These are phyloP conservation scores for Pseudogymnoascus sp. DNA, from an alignment of 2,329 filamentous ascomycete genomes.

Conservation along the genomic window DNA sequence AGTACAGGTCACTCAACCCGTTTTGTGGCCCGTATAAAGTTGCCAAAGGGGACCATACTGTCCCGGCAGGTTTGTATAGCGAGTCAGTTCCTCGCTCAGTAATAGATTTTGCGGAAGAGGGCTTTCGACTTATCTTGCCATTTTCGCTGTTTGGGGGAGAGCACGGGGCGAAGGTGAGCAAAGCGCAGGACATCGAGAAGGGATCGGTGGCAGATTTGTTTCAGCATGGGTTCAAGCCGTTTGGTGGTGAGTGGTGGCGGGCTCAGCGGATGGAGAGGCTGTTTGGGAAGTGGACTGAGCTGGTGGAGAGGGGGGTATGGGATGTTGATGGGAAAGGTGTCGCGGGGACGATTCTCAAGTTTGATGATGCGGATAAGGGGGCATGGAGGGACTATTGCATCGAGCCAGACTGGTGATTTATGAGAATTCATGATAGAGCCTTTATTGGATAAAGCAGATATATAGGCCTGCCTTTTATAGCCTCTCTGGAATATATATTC, in stretches of 20 bases:
- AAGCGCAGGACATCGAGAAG: slow-evolving; percentile 9
- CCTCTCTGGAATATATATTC: neutral
- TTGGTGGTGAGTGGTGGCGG: slow-evolving; percentile 9
- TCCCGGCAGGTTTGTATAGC: slow-evolving; percentile 12
- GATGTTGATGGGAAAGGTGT: slow-evolving; percentile 11
- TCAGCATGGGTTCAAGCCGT: slow-evolving; percentile 13
- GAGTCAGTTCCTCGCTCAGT: neutral
- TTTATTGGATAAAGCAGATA: neutral
- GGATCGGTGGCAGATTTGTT: slow-evolving; percentile 12
- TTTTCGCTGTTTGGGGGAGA: slow-evolving; percentile 1
- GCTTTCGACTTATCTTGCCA: slow-evolving; percentile 11
- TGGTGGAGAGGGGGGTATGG: slow-evolving; percentile 13
- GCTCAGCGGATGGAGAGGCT: slow-evolving; percentile 11
- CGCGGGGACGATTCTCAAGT: slow-evolving; percentile 9
- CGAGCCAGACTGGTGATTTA: neutral
- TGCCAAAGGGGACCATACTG: neutral
- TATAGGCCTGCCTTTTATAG: neutral
- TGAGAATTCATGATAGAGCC: neutral
- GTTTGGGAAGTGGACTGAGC: slow-evolving; percentile 12
- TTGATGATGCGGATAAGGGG: slow-evolving; percentile 10
- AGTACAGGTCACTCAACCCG: neutral
- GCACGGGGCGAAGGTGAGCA: slow-evolving; percentile 7
- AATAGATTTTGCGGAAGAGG: slow-evolving; percentile 11
- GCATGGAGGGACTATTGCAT: slow-evolving; percentile 7
- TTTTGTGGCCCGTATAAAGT: neutral